Percentiles rank a stretch among this genome's conserved stretches.
Evolutionary conservation across 495 filamentous ascomycete species (phyloP).

Genomic region (Chaetomium cochliodes): DNA sequence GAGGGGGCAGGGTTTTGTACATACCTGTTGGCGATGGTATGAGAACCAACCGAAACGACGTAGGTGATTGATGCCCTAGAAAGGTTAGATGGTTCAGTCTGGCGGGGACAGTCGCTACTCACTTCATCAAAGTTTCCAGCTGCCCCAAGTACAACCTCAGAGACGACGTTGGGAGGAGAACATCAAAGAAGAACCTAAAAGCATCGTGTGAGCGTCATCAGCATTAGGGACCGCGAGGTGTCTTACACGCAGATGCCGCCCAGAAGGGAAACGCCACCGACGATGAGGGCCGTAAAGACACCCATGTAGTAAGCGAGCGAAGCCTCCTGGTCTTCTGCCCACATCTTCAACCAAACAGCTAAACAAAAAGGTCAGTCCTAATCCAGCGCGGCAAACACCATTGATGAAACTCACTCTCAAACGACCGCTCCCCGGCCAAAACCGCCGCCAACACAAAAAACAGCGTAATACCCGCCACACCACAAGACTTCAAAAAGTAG

Average conservation of each 20-base stretch:
- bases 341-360: constrained; percentile 21
- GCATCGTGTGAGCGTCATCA: not conserved
- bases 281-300: constrained; percentile 15
- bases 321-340: constrained; percentile 8
- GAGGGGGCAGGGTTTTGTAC: not conserved
- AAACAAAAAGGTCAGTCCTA: not conserved
- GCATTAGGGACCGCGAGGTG: too few species aligned
- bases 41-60: constrained; percentile 13
- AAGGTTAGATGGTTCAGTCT: not conserved
- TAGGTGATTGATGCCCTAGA: constrained; percentile 12
- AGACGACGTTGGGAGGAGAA: constrained; percentile 7
- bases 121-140: constrained; percentile 18
- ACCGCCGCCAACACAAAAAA: constrained; percentile 14
- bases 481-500: constrained; percentile 14
- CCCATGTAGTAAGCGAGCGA: constrained; percentile 14
- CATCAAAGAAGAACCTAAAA: constrained; percentile 16
- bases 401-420: constrained; percentile 13
- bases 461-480: not conserved
- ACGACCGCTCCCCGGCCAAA: constrained; percentile 12
- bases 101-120: not conserved
- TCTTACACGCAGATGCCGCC: constrained; percentile 13
- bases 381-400: too few species aligned
- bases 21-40: constrained; percentile 13
- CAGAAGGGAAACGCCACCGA: constrained; percentile 13
- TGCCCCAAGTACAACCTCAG: constrained; percentile 14